Evolutionary conservation across 2,329 filamentous ascomycete genomes (phyloP), one percentile per base, ranked within the genome.

Genomic region (Hymenoscyphus fraxineus): DNA sequence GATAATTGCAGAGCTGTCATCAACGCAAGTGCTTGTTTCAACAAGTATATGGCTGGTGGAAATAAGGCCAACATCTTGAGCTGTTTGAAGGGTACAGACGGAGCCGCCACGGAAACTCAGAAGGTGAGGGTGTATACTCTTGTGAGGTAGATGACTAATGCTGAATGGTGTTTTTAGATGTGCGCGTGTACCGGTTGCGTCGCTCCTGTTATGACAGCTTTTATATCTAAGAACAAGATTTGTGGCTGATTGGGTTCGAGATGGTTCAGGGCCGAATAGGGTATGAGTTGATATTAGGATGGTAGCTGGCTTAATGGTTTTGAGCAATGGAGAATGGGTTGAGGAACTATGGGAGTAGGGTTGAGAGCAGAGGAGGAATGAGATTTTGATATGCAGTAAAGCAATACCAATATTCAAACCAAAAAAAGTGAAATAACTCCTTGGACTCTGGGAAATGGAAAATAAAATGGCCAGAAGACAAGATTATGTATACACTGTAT

Each of bases 1-100:
- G 67, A 68, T 62, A 59, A 58, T 39, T 68, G 67, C 38, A 64
- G 67, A 58, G 67, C 67, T 4, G 67, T 68, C 9, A 68, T 68
- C 39, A 66, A 68, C 40, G 65, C 62, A 1, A 66, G 62, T n/a
- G 67, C 67, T 16, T 67, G 67, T 61, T 68, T 68, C 56, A 68
- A 68, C 31, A 59, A 68, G 54, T 68, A 58, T 27, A 59, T 68
- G 58, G 47, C 61, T 6, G 44, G 59, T 6, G 59, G 54, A 51
- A 67, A 63, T 51, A 65, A 64, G 22, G 59, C 59, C 27, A 59
- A 58, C 31, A 63, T 68, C 15, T 39, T 68, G 60, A 67, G 61
- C 35, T 68, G 67, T 62, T 60, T 68, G 12, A 62, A 64, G 39
- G 67, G 67, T 7, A 68, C 67, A 6, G 67, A 67, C 19, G 67